Evolutionary conservation across 306 rosid species (phyloP).

Genomic region (Cucurbita ficifolia): DNA sequence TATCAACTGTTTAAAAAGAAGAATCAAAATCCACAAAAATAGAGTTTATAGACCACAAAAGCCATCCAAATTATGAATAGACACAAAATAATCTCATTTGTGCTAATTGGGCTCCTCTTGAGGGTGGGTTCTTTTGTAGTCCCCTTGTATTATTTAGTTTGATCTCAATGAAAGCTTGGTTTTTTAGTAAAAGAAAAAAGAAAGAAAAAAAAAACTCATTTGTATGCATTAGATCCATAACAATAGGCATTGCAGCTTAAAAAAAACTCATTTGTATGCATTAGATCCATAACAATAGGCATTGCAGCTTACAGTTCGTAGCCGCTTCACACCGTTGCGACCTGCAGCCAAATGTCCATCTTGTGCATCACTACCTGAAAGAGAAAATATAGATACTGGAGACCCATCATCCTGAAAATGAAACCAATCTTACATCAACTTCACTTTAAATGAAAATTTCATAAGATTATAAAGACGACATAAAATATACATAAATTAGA

Average conservation of each 20-base stretch:
- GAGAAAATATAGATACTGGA: conserved; percentile 69
- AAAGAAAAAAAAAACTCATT: background rate
- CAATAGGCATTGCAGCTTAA: background rate
- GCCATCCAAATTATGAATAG: background rate
- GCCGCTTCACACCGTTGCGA: conserved; percentile 87
- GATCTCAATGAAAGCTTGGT: background rate
- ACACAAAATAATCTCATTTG: background rate
- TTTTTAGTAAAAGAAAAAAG: background rate
- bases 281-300: background rate
- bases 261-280: background rate
- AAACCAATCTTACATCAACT: background rate
- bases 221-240: background rate
- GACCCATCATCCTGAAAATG: conserved; percentile 75
- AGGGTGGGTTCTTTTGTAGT: background rate
- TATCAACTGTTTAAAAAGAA: background rate
- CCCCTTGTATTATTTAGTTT: background rate
- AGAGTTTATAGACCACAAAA: background rate
- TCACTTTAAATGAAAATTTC: background rate
- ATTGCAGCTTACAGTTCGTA: conserved; percentile 49
- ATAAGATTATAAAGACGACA: background rate
- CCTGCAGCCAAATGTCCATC: conserved; percentile 90
- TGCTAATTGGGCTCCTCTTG: background rate
- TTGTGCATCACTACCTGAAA: conserved; percentile 74
- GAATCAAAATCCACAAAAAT: background rate
- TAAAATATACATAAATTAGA: background rate